Evolutionary conservation across 805 yeast genomes (phyloP), one percentile per base, ranked within the genome.

Genomic region (Teunomyces funiuensis): DNA sequence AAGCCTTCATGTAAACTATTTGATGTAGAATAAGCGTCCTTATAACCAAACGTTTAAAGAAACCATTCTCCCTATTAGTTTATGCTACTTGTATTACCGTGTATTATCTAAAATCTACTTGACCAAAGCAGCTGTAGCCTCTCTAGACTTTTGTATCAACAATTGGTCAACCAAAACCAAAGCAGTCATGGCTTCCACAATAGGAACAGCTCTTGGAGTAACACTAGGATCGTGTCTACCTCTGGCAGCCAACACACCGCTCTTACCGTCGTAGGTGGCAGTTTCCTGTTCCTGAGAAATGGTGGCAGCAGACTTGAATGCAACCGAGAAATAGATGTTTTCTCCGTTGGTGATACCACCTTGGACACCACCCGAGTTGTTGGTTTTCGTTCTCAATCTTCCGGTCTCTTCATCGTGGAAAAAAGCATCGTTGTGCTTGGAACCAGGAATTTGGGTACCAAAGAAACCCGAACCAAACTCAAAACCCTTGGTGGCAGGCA

Each of bases 211-310:
- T 65, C 99, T 82, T 51, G 99, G 99, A 15, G 95, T 95, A 41
- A 93, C 99, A 57, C 90, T 88, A 25, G 99, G 99, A 63, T 93
- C 99, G 59, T 93, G 99, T 76, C 99, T 86, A 42, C 99, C 99
- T 63, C 91, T 83, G 26, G 99, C 97, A 40, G 93, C 96, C 45
- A 93, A 74, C 7, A 83, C 80, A 59, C 99, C 99, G 38, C 71
- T 80, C 52, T 77, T 76, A 55, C 99, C 99, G 18, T 86, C 90
- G 69, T 90, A 93, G 36, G 93, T 79, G 19, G 88, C 79, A 13
- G 99, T 93, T 30, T 74, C 67, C 73, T 93, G 99, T 57, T 85
- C 93, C 73, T 90, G 95, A 39, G 93, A 82, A 53, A 93, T 93
- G 30, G 99, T 93, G 38, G 99, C 99, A 13, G 96, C 97, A 2